Percentiles rank a stretch among this genome's conserved stretches.
These are phyloP conservation scores for Xanthoconium purpureum DNA, from an alignment of 768 basidiomycete species.

Conservation along the genomic window DNA sequence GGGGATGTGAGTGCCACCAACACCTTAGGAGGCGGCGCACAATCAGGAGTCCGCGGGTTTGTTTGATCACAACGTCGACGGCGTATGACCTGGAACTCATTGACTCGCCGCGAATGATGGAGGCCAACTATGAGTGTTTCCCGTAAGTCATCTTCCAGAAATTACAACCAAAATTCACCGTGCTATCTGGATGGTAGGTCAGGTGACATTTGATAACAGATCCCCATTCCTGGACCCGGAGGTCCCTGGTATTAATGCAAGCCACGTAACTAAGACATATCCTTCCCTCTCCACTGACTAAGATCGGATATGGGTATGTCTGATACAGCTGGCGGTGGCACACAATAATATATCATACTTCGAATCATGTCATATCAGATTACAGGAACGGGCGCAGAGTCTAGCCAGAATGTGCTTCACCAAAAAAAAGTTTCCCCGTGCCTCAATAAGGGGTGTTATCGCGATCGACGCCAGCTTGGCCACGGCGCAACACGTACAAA, in stretches of 20 bases:
- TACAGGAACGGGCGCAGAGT: slow-evolving; percentile 9
- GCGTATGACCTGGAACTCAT: not conserved
- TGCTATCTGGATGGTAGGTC: slow-evolving; percentile 3
- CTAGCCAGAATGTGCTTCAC: slow-evolving; percentile 8
- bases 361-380: slow-evolving; percentile 15
- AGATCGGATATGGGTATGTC: slow-evolving; percentile 1
- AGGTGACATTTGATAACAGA: slow-evolving; percentile 8
- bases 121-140: not conserved
- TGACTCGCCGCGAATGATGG: not conserved
- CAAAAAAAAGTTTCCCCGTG: slow-evolving; percentile 10
- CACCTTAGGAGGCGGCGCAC: slow-evolving; percentile 10
- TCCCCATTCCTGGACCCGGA: not conserved
- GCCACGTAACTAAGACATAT: not conserved
- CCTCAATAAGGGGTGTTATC: slow-evolving; percentile 28
- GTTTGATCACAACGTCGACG: slow-evolving; percentile 1
- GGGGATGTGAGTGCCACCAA: not conserved
- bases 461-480: slow-evolving; percentile 29
- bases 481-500: slow-evolving; percentile 26
- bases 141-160: not conserved
- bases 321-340: slow-evolving; percentile 1
- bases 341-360: slow-evolving; percentile 9
- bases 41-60: slow-evolving; percentile 21
- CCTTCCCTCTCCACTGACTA: not conserved
- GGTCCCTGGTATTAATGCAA: not conserved
- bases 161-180: not conserved